Base-by-base conservation (phyloP, 805 yeast genomes). In the Yueomyces sp. region DNA sequence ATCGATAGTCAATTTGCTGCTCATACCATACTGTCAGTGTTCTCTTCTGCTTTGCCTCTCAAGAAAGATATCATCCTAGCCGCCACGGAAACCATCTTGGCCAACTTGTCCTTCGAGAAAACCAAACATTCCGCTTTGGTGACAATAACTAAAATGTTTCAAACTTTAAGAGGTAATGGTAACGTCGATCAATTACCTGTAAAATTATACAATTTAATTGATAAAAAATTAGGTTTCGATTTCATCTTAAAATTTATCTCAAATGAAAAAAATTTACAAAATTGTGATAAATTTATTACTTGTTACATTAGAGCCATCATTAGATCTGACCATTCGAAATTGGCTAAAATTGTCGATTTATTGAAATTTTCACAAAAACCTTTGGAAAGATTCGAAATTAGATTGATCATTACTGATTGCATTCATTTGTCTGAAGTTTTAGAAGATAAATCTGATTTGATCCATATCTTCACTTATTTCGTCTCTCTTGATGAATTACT, bases 1-100 rank as follows among this genome's bases (percentile, higher is more conserved):
- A 61, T 66, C 36, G 94, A 85, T 53, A 71, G 80, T 42, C 92
- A 84, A 59, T 72, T 85, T 46, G 81, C 95, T 26, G 86, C 90
- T 2, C 90, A 85, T 59, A 83, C 95, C 40, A 68, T 87, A 11
- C 58, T 90, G 28, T 75, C 90, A 0, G 95, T 90, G 2, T 65
- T 88, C 42, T 74, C 82, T 4, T 70, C 90, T 3, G 81, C 90
- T 40, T 71, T 79, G 41, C 81, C 85, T 5, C 68, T 92, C 37
- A 70, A 53, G 34, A 58, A 56, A 32, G 67, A 70, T 11, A 74
- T 83, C 12, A 62, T 77, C 19, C 62, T 71, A 42, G 86, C 87
- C 4, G 75, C 84, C 1, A 68, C 74, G 33, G 76, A 73, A 47
- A 76, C 83, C 2, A 72, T 83, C 28, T 62, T 77, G 33, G 49